Base-by-base conservation (phyloP, 495 filamentous ascomycete genomes). In the Aspergillus steynii region DNA sequence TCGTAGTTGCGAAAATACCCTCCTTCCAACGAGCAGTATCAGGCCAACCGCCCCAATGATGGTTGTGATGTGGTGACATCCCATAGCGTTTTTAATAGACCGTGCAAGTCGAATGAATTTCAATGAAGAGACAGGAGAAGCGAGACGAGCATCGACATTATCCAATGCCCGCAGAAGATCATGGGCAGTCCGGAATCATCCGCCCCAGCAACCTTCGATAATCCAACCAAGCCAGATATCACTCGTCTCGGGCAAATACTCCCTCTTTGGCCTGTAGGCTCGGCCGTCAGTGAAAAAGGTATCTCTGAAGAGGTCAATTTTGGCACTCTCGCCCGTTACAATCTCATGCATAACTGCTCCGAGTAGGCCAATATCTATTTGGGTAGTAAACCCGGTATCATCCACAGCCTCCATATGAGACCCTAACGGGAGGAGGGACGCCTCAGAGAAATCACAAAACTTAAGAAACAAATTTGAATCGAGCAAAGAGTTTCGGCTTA, bases 311-410 rank as follows among this genome's bases (percentile, higher is more conserved):
- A 74, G 66, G 61, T 74, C 61, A 50, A 75, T 54, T 34, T 69
- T 59, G 61, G 63, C 69, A 49, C 64, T 65, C 1, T 47, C 51
- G 27, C 68, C 66, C 26, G 71, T 68, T 25, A 66, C 56, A 56
- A 74, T 52, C 60, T 73, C 67, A 58, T 72, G 74, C 42, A 74
- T 72, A 28, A 72, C 69, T 55, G 66, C 42, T 27, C 67, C 69
- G 47, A 74, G 69, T 5, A 64, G 58, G 6, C 67, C 69, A 56
- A 75, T 69, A 50, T 75, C 69, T 12, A 65, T 68, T 50, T 59
- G 63, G 12, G 61, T 64, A 0, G 62, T 65, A 42, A 51, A 70
- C 15, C 68, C 71, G 58, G 64, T 60, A 37, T 71, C 67, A 57
- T 74, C 66, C 12, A 58, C 67, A 34, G 59, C 48, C 2, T 70